phyloP scores from a whole-genome alignment of 2,329 filamentous ascomycete species.

The Paecilomyces sp. region DNA sequence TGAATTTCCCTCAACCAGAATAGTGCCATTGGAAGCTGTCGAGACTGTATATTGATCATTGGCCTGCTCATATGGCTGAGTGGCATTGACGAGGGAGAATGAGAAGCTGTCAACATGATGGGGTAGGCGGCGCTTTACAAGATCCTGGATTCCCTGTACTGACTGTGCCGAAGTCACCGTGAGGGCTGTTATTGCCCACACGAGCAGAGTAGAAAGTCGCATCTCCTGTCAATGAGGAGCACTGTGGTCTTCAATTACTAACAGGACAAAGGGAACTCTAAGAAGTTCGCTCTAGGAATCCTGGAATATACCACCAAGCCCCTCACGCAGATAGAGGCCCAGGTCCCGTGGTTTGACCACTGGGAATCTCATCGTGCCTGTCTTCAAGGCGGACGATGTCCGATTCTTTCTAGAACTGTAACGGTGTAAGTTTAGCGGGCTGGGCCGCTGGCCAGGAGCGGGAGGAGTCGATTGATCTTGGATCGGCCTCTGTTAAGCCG shows the following conservation, averaged over 20 bases:
- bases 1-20: conserved; percentile 26
- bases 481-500: background rate
- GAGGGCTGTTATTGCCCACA: background rate
- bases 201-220: background rate
- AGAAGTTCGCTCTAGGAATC: background rate
- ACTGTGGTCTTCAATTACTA: background rate
- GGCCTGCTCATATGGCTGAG: background rate
- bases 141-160: conserved; percentile 15
- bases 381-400: background rate
- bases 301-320: background rate
- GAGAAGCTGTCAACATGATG: conserved; percentile 13
- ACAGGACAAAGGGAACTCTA: background rate
- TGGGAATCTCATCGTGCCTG: background rate
- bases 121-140: conserved; percentile 17
- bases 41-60: conserved; percentile 17
- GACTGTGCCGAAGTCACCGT: conserved; percentile 5
- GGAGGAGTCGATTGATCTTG: background rate
- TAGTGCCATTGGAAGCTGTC: conserved; percentile 15
- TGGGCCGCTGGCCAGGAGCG: background rate
- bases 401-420: background rate
- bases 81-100: conserved; percentile 11
- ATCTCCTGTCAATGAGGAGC: background rate
- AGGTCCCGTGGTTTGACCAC: background rate
- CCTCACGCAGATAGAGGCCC: background rate
- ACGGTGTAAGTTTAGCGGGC: background rate